Conservation (phyloP, 1,284 basidiomycete species). For the Sparassis latifolia region DNA sequence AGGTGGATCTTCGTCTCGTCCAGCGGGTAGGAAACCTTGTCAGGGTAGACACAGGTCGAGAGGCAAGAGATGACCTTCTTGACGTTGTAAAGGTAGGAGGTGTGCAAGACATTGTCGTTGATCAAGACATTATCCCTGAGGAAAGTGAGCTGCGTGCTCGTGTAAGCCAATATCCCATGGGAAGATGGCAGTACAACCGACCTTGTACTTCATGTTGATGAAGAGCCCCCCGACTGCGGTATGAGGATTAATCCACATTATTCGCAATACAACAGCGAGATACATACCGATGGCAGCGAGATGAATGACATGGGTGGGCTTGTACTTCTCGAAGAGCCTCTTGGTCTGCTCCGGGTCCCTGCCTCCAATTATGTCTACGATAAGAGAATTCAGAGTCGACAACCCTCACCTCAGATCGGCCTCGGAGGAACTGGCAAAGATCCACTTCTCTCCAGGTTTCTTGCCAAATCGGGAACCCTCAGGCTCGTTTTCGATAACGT, state of each 20-base stretch:
- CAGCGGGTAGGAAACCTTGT: conserved; percentile 83
- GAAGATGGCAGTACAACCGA: conserved; percentile 18
- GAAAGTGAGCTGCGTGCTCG: conserved; percentile 60
- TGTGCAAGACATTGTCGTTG: conserved; percentile 84
- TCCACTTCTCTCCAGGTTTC: conserved; percentile 72
- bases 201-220: conserved; percentile 89
- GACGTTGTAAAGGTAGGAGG: conserved; percentile 55
- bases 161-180: neutral
- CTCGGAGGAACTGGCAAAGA: conserved; percentile 73
- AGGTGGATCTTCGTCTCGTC: conserved; percentile 84
- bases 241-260: neutral
- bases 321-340: conserved; percentile 77
- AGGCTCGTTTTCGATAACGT: conserved; percentile 74
- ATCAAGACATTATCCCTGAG: conserved; percentile 86
- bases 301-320: conserved; percentile 89
- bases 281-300: conserved; percentile 74
- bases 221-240: conserved; percentile 79
- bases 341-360: conserved; percentile 50
- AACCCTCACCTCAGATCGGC: conserved; percentile 64
- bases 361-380: too few species aligned
- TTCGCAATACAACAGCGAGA: neutral
- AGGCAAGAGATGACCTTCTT: conserved; percentile 80
- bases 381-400: neutral
- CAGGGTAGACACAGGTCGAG: conserved; percentile 86
- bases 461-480: conserved; percentile 74